These are phyloP conservation scores for Colletotrichum euphorbiae DNA, from an alignment of 2,329 filamentous ascomycete genomes.

Conservation along the genomic window DNA sequence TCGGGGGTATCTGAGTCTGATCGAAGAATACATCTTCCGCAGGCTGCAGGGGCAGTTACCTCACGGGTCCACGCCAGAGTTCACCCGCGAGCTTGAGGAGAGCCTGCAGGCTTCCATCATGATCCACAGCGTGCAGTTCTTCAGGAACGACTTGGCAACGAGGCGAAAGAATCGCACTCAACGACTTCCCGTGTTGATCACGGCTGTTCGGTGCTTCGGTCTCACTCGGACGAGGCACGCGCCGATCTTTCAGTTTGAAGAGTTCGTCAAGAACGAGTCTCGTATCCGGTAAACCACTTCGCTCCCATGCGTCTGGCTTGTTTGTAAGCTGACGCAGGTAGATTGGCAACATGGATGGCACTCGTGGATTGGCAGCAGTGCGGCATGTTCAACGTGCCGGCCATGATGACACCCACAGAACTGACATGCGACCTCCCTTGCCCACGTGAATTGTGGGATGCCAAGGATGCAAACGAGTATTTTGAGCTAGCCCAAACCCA, in stretches of 20 bases:
- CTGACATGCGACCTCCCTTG: slow-evolving; percentile 44
- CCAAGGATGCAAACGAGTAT: slow-evolving; percentile 41
- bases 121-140: slow-evolving; percentile 41
- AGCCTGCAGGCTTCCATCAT: slow-evolving; percentile 45
- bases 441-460: slow-evolving; percentile 44
- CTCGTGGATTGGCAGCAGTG: slow-evolving; percentile 46
- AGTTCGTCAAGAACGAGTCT: slow-evolving; percentile 41
- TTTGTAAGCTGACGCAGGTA: slow-evolving; percentile 9
- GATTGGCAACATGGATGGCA: slow-evolving; percentile 43
- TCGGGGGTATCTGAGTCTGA: slow-evolving; percentile 34
- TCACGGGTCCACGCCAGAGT: slow-evolving; percentile 6
- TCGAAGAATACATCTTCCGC: slow-evolving; percentile 42
- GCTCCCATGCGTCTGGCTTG: background rate
- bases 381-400: slow-evolving; percentile 44
- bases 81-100: slow-evolving; percentile 32
- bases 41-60: slow-evolving; percentile 27
- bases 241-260: slow-evolving; percentile 32
- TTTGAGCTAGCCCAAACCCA: slow-evolving; percentile 1
- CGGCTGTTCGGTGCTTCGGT: slow-evolving; percentile 36
- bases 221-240: slow-evolving; percentile 37
- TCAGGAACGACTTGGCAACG: slow-evolving; percentile 38
- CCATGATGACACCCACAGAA: slow-evolving; percentile 42
- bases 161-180: slow-evolving; percentile 31
- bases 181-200: slow-evolving; percentile 42
- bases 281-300: slow-evolving; percentile 40